Conservation (phyloP, 805 yeast genomes). For the Grigorovia humatica region DNA sequence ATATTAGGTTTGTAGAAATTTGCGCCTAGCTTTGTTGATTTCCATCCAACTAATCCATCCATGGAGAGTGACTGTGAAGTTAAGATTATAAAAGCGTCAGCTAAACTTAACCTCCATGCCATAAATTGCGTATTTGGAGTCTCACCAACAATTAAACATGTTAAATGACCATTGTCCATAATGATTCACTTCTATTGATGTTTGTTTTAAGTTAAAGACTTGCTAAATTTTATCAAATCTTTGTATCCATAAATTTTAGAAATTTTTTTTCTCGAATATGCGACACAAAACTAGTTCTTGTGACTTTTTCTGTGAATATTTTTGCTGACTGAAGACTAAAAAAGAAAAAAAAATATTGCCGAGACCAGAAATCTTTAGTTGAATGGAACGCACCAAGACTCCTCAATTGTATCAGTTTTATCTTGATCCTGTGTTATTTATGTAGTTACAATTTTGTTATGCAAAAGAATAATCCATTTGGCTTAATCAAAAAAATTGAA, state of each 20-base stretch:
- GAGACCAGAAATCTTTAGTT: too few relatives aligned
- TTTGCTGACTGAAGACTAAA: neutral
- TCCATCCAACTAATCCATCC: slow-evolving; percentile 28
- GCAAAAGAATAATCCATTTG: too few relatives aligned
- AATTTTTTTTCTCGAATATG: neutral
- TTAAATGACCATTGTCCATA: neutral
- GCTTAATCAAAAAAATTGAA: too few relatives aligned
- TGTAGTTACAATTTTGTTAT: too few relatives aligned
- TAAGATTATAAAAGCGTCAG: slow-evolving; percentile 22
- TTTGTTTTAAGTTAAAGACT: neutral
- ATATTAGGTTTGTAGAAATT: slow-evolving; percentile 27
- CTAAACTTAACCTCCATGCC: slow-evolving; percentile 28
- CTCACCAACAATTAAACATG: slow-evolving; percentile 1
- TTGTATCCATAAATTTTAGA: neutral
- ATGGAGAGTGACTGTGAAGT: slow-evolving; percentile 23
- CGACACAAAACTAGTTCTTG: neutral
- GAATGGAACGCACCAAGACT: too few relatives aligned
- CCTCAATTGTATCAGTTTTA: too few relatives aligned
- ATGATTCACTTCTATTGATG: neutral
- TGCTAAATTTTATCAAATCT: too few relatives aligned
- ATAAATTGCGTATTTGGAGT: slow-evolving; percentile 14
- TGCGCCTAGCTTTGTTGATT: slow-evolving; percentile 24
- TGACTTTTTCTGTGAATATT: too few relatives aligned
- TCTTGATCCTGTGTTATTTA: too few relatives aligned
- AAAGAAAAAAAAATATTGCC: neutral